phyloP scores from a whole-genome alignment of 2,329 filamentous ascomycete species.

The Monilinia aucupariae region DNA sequence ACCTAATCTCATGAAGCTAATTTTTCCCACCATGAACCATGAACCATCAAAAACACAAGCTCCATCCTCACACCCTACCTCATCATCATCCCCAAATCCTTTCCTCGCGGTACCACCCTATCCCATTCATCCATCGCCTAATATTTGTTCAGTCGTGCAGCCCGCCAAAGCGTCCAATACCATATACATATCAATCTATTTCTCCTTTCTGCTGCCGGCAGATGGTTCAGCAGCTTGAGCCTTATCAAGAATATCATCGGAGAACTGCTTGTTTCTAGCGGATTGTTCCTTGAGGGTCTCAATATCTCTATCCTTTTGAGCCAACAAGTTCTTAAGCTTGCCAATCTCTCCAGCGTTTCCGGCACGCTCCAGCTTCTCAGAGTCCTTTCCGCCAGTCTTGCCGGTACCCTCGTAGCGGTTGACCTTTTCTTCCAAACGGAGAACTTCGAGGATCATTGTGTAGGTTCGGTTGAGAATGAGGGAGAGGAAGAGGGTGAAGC shows the following conservation, averaged over 20 bases:
- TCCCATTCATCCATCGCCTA: not conserved
- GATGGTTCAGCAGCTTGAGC: slow-evolving; percentile 9
- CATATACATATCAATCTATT: not conserved
- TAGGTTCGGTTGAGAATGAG: slow-evolving; percentile 99
- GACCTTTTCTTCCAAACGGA: slow-evolving; percentile 82
- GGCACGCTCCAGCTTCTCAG: slow-evolving; percentile 64
- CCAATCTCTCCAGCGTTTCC: slow-evolving; percentile 73
- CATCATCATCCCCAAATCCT: not conserved
- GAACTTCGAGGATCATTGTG: slow-evolving; percentile 56
- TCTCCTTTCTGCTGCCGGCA: slow-evolving; percentile 7
- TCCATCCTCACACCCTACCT: not conserved
- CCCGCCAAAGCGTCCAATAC: slow-evolving; percentile 1
- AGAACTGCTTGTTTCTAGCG: slow-evolving; percentile 49
- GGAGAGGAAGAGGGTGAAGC: slow-evolving; percentile 97
- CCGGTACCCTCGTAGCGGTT: slow-evolving; percentile 71
- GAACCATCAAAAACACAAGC: not conserved
- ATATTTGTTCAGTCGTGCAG: not conserved
- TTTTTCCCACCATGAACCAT: not conserved
- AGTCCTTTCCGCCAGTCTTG: slow-evolving; percentile 57
- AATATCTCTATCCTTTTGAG: slow-evolving; percentile 74
- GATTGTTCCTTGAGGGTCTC: slow-evolving; percentile 38
- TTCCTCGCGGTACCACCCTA: not conserved
- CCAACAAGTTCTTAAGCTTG: slow-evolving; percentile 59
- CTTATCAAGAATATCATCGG: slow-evolving; percentile 8
- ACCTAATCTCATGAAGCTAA: slow-evolving; percentile 1